A percentile compares a stretch with the other conserved stretches of the same genome.
phyloP scores from a whole-genome alignment of 495 filamentous ascomycete genomes.

The Aspergillus asperescens region DNA sequence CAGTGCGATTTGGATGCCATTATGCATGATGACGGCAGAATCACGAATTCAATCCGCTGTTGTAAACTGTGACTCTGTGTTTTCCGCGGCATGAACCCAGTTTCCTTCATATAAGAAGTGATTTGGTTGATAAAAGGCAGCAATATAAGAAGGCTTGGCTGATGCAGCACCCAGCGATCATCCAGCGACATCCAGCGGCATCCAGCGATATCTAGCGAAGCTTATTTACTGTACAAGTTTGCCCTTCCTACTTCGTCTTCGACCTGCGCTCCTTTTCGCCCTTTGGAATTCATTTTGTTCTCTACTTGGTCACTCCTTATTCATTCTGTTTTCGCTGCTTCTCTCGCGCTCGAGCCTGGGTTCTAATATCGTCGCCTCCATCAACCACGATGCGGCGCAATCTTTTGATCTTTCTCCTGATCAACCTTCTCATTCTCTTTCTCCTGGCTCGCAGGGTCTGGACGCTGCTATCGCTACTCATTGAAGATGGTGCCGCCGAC shows the following conservation, averaged over 20 bases:
- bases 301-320: no score
- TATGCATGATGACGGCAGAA: neutral
- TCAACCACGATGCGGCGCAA: slow-evolving; percentile 55
- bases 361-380: neutral
- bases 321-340: no score
- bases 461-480: slow-evolving; percentile 56
- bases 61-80: no score
- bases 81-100: no score
- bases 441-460: slow-evolving; percentile 58
- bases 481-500: slow-evolving; percentile 61
- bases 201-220: no score
- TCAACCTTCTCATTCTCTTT: slow-evolving; percentile 54
- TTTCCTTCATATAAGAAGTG: no score
- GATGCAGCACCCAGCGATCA: neutral
- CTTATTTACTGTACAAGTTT: no score
- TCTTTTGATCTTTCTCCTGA: slow-evolving; percentile 55
- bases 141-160: neutral
- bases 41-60: neutral
- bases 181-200: neutral
- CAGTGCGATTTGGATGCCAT: neutral
- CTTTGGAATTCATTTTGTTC: no score
- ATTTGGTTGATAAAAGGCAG: neutral
- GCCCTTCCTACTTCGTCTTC: no score
- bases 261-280: no score
- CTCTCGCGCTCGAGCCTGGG: no score